phyloP scores from a whole-genome alignment of 164 flowering plant genomes.

The Nymphaea thermarum region DNA sequence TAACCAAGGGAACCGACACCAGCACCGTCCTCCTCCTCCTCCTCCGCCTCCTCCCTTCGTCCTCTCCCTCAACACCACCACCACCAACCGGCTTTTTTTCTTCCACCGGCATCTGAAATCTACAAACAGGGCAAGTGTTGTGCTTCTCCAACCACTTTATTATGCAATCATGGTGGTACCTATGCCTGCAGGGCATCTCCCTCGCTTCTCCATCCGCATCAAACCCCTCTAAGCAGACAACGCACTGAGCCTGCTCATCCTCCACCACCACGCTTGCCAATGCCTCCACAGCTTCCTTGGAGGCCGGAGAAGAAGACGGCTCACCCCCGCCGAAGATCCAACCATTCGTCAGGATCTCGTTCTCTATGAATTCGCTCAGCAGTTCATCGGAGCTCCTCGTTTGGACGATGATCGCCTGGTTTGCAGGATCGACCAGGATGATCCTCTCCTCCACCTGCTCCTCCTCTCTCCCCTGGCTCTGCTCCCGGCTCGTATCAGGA shows the following conservation, averaged over 20 bases:
- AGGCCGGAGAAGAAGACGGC: conserved; percentile 52
- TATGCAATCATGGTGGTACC: conserved; percentile 58
- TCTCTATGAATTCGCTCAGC: conserved; percentile 76
- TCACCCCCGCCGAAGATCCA: not conserved
- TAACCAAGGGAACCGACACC: not conserved
- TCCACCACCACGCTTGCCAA: conserved; percentile 48
- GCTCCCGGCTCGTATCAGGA: conserved; percentile 7
- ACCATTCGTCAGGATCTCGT: conserved; percentile 73
- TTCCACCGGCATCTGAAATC: conserved; percentile 61
- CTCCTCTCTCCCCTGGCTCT: not conserved
- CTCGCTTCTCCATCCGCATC: conserved; percentile 54
- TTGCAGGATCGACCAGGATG: conserved; percentile 49
- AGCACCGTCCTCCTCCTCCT: conserved; percentile 23
- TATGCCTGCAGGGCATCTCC: conserved; percentile 91
- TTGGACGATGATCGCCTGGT: conserved; percentile 46
- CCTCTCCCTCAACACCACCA: conserved; percentile 8
- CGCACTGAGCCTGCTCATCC: conserved; percentile 38
- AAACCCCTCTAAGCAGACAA: conserved; percentile 77
- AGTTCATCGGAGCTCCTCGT: conserved; percentile 61
- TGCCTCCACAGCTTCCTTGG: conserved; percentile 61
- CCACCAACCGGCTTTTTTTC: not conserved
- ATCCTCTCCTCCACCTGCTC: conserved; percentile 30
- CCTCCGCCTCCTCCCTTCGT: conserved; percentile 18
- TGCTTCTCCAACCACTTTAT: conserved; percentile 79
- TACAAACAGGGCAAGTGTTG: conserved; percentile 83